Base-by-base conservation (phyloP, 2,329 filamentous ascomycete species). In the Pleoardoris graminearum region DNA sequence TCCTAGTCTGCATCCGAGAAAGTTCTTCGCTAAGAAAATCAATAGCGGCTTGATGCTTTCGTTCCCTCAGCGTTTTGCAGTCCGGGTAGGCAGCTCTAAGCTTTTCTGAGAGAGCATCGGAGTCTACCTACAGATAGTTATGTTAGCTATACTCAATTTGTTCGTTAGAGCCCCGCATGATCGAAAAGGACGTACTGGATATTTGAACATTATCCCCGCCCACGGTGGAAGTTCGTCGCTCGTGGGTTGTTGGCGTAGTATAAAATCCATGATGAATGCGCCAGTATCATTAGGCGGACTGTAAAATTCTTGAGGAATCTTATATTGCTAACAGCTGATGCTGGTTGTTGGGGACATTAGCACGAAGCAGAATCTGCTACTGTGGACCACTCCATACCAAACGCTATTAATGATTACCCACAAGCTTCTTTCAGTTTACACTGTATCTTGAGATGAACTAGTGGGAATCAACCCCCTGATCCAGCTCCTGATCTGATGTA, bases 1-100 rank as follows among this genome's bases (percentile, higher is more conserved):
- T 32, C 2, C 53, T 52, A 2, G 22, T 42, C 16, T 52, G 57
- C 58, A 69, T 68, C 6, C 51, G 44, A 4, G 37, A 11, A 4
- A 70, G 59, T 35, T 70, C 67, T 2, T 44, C 35, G 8, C 36
- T n/a, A 7, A 70, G 48, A 29, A 68, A 68, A n/a, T 59, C 55
- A 16, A 68, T 69, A 2, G 60, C 55, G n/a, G 66, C 67, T 45
- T 58, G 52, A 48, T 66, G 59, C 30, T 68, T 68, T 14, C 67
- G 57, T 41, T 69, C 57, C 14, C 62, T 55, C 16, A 62, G 50
- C 35, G 53, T 66, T 14, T 42, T 33, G 19, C 58, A 57, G 10
- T 60, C n/a, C 7, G 66, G 62, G 33, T 64, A 69, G 19, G 46
- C 39, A 11, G 16, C 27, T 36, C 54, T 63, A 4, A 70, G 57